These are phyloP conservation scores for Neonectria neomacrospora DNA, from an alignment of 2,329 filamentous ascomycete genomes.

Conservation along the genomic window DNA sequence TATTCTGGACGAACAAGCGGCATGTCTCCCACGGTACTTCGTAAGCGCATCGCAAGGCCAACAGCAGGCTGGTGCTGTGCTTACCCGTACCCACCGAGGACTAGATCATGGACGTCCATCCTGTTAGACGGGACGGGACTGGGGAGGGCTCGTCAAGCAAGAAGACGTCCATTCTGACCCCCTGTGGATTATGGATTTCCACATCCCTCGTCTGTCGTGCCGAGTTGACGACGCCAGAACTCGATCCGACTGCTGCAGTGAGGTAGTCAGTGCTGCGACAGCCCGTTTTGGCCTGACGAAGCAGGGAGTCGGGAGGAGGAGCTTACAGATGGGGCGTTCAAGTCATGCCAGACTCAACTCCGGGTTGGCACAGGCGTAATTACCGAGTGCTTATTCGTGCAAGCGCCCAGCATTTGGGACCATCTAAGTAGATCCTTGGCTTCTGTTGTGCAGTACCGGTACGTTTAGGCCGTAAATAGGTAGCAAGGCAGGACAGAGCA, in stretches of 20 bases:
- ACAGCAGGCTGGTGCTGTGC: conserved; percentile 36
- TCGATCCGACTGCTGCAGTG: conserved; percentile 8
- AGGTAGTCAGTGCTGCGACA: neutral
- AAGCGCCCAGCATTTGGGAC: conserved; percentile 8
- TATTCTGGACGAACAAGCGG: conserved; percentile 27
- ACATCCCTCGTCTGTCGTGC: conserved; percentile 26
- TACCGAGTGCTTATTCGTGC: neutral
- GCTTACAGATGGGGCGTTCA: conserved; percentile 2
- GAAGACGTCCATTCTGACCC: conserved; percentile 27
- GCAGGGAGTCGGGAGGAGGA: neutral
- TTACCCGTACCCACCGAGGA: conserved; percentile 34
- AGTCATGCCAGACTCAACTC: conserved; percentile 10
- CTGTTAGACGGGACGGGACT: conserved; percentile 25
- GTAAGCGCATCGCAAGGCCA: conserved; percentile 38
- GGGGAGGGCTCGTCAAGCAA: conserved; percentile 9
- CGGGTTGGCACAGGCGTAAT: conserved; percentile 1
- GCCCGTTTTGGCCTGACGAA: conserved; percentile 4
- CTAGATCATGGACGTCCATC: conserved; percentile 25
- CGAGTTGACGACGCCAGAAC: conserved; percentile 3
- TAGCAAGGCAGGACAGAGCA: conserved; percentile 11
- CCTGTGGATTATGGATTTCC: conserved; percentile 20
- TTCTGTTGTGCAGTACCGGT: conserved; percentile 1
- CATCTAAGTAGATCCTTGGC: conserved; percentile 21
- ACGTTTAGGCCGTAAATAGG: conserved; percentile 5
- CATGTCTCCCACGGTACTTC: conserved; percentile 32